Evolutionary conservation across 495 filamentous ascomycete species (phyloP).

Genomic region (Penicillium paxilli): DNA sequence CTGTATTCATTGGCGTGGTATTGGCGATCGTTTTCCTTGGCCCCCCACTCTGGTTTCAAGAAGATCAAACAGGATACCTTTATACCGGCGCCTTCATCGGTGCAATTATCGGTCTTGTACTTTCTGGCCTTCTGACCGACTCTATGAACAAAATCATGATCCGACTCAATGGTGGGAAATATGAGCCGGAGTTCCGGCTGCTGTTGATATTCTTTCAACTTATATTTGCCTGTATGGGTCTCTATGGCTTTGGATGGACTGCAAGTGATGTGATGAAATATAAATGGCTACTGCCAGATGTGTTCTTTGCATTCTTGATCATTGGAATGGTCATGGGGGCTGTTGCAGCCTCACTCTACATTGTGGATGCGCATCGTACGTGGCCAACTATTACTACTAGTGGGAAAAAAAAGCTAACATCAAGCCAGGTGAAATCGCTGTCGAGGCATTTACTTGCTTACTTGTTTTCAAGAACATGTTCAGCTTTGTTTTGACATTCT

Average conservation of each 20-base stretch:
- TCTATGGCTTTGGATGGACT: constrained; percentile 82
- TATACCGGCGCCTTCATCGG: constrained; percentile 88
- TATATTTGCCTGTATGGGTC: constrained; percentile 71
- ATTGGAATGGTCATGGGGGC: constrained; percentile 91
- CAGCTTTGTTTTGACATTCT: constrained; percentile 80
- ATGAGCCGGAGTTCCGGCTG: constrained; percentile 90
- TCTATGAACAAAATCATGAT: constrained; percentile 70
- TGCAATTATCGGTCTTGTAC: constrained; percentile 71
- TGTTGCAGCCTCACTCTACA: constrained; percentile 82
- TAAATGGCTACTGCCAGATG: constrained; percentile 69
- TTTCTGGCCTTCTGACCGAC: constrained; percentile 75
- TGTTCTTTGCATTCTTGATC: constrained; percentile 77
- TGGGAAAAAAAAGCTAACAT: constrained; percentile 5
- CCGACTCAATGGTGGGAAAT: constrained; percentile 71
- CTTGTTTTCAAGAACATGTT: constrained; percentile 94
- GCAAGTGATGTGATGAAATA: constrained; percentile 58
- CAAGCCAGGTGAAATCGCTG: constrained; percentile 67
- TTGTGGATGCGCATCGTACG: constrained; percentile 90
- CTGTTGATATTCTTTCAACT: constrained; percentile 79
- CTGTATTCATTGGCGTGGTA: constrained; percentile 88
- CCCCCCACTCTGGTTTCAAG: constrained; percentile 76
- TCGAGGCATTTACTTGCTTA: constrained; percentile 89
- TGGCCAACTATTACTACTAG: constrained; percentile 1
- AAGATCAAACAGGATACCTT: constrained; percentile 82
- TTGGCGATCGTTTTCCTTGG: constrained; percentile 79